Evolutionary conservation across 2,329 filamentous ascomycete genomes (phyloP).

Genomic region (Ceratocystis cacaofunesta): DNA sequence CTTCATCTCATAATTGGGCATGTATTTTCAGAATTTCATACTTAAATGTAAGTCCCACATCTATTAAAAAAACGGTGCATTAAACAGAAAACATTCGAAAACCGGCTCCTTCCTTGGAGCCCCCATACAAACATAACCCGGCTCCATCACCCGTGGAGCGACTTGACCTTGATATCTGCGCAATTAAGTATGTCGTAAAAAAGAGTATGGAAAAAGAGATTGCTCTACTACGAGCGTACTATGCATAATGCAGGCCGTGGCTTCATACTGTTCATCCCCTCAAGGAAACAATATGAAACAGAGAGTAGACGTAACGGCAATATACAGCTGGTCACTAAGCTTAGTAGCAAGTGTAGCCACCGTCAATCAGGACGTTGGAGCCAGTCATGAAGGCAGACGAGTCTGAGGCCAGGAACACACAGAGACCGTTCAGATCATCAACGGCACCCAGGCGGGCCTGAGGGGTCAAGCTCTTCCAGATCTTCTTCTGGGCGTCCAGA

Average conservation of each 20-base stretch:
- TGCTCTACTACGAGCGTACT: constrained; percentile 12
- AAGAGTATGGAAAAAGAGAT: constrained; percentile 4
- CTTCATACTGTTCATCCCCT: not conserved
- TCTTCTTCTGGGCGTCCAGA: constrained; percentile 67
- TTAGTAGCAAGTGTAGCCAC: constrained; percentile 51
- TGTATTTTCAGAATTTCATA: not conserved
- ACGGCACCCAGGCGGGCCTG: constrained; percentile 58
- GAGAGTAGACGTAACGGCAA: not conserved
- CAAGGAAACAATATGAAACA: not conserved
- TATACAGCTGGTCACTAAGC: constrained; percentile 2
- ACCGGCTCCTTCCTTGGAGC: constrained; percentile 9
- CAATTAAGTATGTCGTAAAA: constrained; percentile 10
- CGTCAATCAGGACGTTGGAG: constrained; percentile 56
- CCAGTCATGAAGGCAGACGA: constrained; percentile 65
- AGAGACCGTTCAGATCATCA: constrained; percentile 63
- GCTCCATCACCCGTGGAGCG: constrained; percentile 11
- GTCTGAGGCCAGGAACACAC: constrained; percentile 61
- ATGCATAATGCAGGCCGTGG: constrained; percentile 12
- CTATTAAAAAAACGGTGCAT: constrained; percentile 9
- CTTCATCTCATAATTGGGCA: not conserved
- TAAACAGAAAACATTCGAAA: not conserved
- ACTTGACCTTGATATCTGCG: constrained; percentile 10
- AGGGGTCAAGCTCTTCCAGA: constrained; percentile 61
- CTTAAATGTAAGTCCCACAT: constrained; percentile 2
- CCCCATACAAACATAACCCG: constrained; percentile 11